Evolutionary conservation across 2,329 filamentous ascomycete genomes (phyloP), one percentile per base, ranked within the genome.

Genomic region (Sporothrix schenckii): DNA sequence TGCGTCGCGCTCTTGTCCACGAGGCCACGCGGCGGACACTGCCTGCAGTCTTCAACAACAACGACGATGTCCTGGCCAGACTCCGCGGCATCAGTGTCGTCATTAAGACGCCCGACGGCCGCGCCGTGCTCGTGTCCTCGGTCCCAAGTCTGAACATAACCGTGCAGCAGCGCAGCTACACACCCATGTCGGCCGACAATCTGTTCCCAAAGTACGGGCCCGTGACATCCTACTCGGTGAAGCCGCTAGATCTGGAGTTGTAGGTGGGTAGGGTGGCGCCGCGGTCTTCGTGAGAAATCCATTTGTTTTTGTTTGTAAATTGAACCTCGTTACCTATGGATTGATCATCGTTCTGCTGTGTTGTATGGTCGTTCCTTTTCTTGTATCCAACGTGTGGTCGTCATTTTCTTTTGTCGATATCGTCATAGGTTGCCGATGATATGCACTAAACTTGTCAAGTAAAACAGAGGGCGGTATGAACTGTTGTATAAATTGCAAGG

Each of bases 111-210:
- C 71, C 74, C 11, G 76, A 83, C 24, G 81, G 79, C 19, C 75
- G 74, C 10, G 61, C 52, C 1, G 75, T 79, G 27, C 73, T 78
- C 4, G 54, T 75, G 21, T 58, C 56, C 4, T 66, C 69, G n/a
- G 73, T 77, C 10, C 75, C 79, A 27, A 82, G 81, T 72, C 77
- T 83, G 66, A 75, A 78, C 69, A 63, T 83, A 41, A 76, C 78
- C 7, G 73, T 83, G 19, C 78, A 81, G 70, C 75, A 77, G 44
- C 71, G 75, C 7, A 72, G 71, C 39, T 77, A 74, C 72, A 69
- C 66, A 14, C 71, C 75, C 3, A 69, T 68, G 9, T 44, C 53
- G 13, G 70, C 69, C 13, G 69, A 71, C 34, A 67, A 71, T 19
- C 72, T 70, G 4, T 77, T 79, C 39, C 77, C 77, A 0, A 53